A percentile compares a stretch with the other conserved stretches of the same genome.
These are phyloP conservation scores for Rhodotorula sp. DNA, from an alignment of 1,284 basidiomycete genomes.

Conservation along the genomic window DNA sequence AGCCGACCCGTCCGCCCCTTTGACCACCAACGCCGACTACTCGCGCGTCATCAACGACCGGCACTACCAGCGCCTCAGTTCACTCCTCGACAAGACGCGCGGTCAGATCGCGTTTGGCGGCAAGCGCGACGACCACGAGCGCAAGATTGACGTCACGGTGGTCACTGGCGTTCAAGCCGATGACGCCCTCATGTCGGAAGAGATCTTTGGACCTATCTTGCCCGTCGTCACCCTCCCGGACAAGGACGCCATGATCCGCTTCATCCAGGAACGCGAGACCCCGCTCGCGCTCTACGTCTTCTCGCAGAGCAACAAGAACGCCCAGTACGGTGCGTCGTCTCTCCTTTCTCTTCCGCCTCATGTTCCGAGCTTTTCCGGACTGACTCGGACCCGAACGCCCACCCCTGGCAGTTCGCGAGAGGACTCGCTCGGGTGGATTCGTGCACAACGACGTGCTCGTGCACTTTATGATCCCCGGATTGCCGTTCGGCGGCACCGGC, in stretches of 20 bases:
- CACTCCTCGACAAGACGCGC: conserved; percentile 46
- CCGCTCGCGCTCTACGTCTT: conserved; percentile 52
- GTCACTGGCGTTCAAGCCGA: conserved; percentile 46
- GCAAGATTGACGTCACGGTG: conserved; percentile 48
- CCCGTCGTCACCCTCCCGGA: conserved; percentile 44
- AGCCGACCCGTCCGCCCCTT: conserved; percentile 3
- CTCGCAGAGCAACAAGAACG: conserved; percentile 42
- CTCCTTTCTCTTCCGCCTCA: background rate
- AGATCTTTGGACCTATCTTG: conserved; percentile 52
- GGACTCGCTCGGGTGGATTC: conserved; percentile 38
- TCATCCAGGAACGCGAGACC: conserved; percentile 48
- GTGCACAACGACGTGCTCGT: conserved; percentile 46
- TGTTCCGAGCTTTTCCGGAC: background rate
- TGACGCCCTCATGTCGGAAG: conserved; percentile 50
- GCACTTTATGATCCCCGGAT: conserved; percentile 35
- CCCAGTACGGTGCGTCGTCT: conserved; percentile 41
- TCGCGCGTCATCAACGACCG: conserved; percentile 48
- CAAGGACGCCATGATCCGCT: conserved; percentile 30
- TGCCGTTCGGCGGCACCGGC: conserved; percentile 44
- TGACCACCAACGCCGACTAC: conserved; percentile 41
- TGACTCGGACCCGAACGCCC: no score
- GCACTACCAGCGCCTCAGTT: conserved; percentile 49
- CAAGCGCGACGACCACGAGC: conserved; percentile 25
- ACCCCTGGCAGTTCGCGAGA: conserved; percentile 21
- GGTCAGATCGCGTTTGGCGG: conserved; percentile 49